phyloP scores from a whole-genome alignment of 2,329 filamentous ascomycete genomes.

The Venturia asperata region DNA sequence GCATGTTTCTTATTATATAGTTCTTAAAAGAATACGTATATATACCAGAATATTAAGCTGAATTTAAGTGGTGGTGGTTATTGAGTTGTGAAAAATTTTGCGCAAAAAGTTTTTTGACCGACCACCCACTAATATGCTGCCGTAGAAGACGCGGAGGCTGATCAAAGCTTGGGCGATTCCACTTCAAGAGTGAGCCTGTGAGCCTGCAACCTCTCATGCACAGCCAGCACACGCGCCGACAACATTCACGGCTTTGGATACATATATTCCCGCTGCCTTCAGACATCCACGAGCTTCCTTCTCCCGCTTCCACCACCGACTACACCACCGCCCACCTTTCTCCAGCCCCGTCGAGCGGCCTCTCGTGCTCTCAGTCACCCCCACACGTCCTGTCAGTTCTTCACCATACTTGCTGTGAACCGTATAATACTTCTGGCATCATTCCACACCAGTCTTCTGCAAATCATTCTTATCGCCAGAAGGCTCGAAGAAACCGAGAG shows the following conservation, averaged over 20 bases:
- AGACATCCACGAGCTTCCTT: background rate
- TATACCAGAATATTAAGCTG: too few species aligned
- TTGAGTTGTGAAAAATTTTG: too few species aligned
- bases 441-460: background rate
- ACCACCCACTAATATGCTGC: too few species aligned
- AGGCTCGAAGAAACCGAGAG: background rate
- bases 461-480: background rate
- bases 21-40: too few species aligned
- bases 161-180: too few species aligned
- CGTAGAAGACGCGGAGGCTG: too few species aligned
- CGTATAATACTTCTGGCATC: background rate
- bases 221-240: background rate
- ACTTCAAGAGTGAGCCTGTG: background rate
- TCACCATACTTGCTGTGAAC: constrained; percentile 1
- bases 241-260: background rate
- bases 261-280: background rate
- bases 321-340: background rate
- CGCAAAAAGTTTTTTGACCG: too few species aligned
- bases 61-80: too few species aligned
- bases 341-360: background rate
- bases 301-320: background rate
- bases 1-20: too few species aligned
- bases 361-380: background rate
- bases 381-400: background rate
- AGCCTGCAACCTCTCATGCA: background rate